Evolutionary conservation across 2,329 filamentous ascomycete species (phyloP).

Genomic region (Ampelomyces quisqualis): DNA sequence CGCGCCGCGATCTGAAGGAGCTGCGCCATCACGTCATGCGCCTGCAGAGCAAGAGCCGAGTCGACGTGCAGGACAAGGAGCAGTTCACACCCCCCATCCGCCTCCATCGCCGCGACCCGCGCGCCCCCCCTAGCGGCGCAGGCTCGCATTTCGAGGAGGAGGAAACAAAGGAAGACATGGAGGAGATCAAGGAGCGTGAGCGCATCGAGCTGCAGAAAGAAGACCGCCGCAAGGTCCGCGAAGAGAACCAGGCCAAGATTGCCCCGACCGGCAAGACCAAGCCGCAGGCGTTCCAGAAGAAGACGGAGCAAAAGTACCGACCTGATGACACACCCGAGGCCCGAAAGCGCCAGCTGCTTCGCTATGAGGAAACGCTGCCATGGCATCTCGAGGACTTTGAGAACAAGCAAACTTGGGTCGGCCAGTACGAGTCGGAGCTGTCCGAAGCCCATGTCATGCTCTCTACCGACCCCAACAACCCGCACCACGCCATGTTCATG

Average conservation of each 20-base stretch:
- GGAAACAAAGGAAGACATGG: slow-evolving; percentile 63
- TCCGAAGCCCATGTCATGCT: slow-evolving; percentile 80
- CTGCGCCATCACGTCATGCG: slow-evolving; percentile 86
- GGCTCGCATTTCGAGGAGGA: slow-evolving; percentile 46
- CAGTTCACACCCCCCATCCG: slow-evolving; percentile 87
- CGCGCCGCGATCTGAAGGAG: slow-evolving; percentile 76
- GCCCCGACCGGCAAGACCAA: slow-evolving; percentile 76
- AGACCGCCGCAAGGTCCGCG: slow-evolving; percentile 81
- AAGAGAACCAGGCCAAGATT: slow-evolving; percentile 87
- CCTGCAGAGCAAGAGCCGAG: slow-evolving; percentile 62
- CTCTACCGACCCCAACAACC: slow-evolving; percentile 60
- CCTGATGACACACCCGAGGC: slow-evolving; percentile 75
- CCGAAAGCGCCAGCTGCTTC: slow-evolving; percentile 62
- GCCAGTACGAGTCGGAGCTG: slow-evolving; percentile 83
- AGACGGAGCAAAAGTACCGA: slow-evolving; percentile 81
- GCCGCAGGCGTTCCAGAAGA: slow-evolving; percentile 68
- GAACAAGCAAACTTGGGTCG: slow-evolving; percentile 91
- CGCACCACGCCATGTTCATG: slow-evolving; percentile 68
- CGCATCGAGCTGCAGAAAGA: slow-evolving; percentile 62
- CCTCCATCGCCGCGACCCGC: slow-evolving; percentile 82
- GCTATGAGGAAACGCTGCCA: slow-evolving; percentile 92
- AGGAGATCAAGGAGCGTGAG: slow-evolving; percentile 67
- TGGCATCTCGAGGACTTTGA: slow-evolving; percentile 98
- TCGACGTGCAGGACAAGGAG: slow-evolving; percentile 71
- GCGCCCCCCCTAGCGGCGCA: slow-evolving; percentile 57